phyloP scores from a whole-genome alignment of 2,329 filamentous ascomycete species.

The Ophiostoma angusticollis region DNA sequence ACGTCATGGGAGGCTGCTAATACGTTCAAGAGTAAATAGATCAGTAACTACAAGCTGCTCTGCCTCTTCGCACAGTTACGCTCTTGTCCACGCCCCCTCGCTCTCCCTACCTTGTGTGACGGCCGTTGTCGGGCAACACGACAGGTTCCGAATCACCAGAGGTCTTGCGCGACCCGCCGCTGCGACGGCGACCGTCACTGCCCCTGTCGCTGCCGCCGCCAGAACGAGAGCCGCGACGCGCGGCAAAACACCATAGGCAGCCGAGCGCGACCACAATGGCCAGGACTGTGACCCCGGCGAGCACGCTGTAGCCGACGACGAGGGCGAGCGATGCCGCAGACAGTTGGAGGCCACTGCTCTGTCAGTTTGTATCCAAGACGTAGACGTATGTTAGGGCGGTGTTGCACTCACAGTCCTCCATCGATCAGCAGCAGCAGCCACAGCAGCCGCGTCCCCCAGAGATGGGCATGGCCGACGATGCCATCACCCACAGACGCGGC shows the following conservation, averaged over 20 bases:
- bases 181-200: neutral
- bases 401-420: constrained; percentile 16
- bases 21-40: too few relatives aligned
- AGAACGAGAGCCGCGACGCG: neutral
- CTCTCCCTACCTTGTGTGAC: constrained; percentile 1
- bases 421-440: constrained; percentile 17
- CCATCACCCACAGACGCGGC: constrained; percentile 10
- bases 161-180: constrained; percentile 4
- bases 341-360: constrained; percentile 1
- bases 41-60: too few relatives aligned
- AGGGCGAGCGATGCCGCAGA: neutral
- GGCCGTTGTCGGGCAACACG: neutral
- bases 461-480: constrained; percentile 12
- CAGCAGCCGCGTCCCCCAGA: constrained; percentile 14
- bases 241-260: constrained; percentile 1
- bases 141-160: constrained; percentile 2
- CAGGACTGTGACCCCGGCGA: neutral
- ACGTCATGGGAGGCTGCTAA: too few relatives aligned
- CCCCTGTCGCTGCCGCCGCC: neutral
- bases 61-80: too few relatives aligned
- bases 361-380: too few relatives aligned
- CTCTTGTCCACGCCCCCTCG: too few relatives aligned
- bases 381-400: neutral
- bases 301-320: neutral
- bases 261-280: neutral